phyloP scores from a whole-genome alignment of 1,284 basidiomycete genomes.

The Boletus semigastroideus region DNA sequence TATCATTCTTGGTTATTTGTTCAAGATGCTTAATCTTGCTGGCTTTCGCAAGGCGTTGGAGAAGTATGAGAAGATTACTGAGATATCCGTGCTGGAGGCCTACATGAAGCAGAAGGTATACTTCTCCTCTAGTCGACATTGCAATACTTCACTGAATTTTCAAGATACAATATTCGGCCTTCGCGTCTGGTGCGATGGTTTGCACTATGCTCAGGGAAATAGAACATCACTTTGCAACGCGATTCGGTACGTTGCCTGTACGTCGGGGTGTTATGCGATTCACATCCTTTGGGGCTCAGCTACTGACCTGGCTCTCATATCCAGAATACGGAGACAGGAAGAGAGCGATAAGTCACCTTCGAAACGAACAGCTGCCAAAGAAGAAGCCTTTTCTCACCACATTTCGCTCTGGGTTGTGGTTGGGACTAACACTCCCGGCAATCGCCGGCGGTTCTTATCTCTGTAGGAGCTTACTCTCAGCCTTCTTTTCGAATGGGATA shows the following conservation, averaged over 20 bases:
- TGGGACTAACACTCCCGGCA: constrained; percentile 82
- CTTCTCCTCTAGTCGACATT: background rate
- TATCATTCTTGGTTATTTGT: background rate
- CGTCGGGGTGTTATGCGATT: background rate
- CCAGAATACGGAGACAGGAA: constrained; percentile 83
- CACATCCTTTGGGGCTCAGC: background rate
- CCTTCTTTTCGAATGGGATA: background rate
- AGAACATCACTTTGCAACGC: constrained; percentile 69
- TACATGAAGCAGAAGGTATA: constrained; percentile 75
- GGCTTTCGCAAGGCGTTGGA: constrained; percentile 91
- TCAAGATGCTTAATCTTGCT: constrained; percentile 80
- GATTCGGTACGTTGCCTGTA: constrained; percentile 59
- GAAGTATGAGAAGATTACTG: constrained; percentile 90
- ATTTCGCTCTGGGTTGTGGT: constrained; percentile 71
- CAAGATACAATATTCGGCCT: constrained; percentile 63
- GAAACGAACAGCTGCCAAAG: constrained; percentile 52
- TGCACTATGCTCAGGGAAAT: constrained; percentile 69
- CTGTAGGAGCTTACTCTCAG: constrained; percentile 45
- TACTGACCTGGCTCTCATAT: background rate
- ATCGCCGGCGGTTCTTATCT: constrained; percentile 67
- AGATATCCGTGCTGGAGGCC: constrained; percentile 62
- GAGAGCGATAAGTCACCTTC: constrained; percentile 69
- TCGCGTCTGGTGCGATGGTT: constrained; percentile 63
- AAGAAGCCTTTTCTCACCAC: constrained; percentile 74
- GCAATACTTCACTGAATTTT: background rate